A percentile compares a stretch with the other conserved stretches of the same genome.
Conservation (phyloP, 2,329 filamentous ascomycete species). For the Aspergillus neotritici region DNA sequence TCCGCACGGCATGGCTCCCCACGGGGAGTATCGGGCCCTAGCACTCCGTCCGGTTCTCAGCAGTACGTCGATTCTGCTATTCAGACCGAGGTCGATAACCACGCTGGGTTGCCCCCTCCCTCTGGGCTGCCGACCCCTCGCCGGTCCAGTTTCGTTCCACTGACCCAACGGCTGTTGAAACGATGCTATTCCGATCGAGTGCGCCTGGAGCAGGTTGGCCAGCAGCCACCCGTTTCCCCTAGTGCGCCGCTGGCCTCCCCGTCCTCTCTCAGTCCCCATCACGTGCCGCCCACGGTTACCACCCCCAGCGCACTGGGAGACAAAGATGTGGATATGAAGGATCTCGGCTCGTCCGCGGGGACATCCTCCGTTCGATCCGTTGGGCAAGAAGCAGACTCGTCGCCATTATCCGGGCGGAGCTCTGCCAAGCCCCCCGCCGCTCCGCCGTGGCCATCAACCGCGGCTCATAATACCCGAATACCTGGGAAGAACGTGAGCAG, state of each 20-base stretch:
- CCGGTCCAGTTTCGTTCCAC: constrained; percentile 33
- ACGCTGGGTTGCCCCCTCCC: constrained; percentile 20
- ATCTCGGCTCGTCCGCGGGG: constrained; percentile 28
- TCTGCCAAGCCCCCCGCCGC: constrained; percentile 17
- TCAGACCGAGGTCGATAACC: constrained; percentile 41
- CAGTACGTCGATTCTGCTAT: constrained; percentile 39
- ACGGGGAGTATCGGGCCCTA: constrained; percentile 27
- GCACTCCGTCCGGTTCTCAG: constrained; percentile 23
- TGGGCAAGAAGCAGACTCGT: constrained; percentile 9
- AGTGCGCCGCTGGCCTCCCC: constrained; percentile 12
- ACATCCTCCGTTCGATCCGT: constrained; percentile 13
- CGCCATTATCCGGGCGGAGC: constrained; percentile 13
- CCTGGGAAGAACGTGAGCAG: constrained; percentile 16
- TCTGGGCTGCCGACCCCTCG: constrained; percentile 14
- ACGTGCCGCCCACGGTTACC: constrained; percentile 6
- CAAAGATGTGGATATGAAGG: constrained; percentile 45
- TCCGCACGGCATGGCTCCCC: constrained; percentile 23
- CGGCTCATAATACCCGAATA: constrained; percentile 33
- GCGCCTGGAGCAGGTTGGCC: constrained; percentile 27
- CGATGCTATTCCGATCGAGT: constrained; percentile 39
- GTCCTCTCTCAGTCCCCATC: constrained; percentile 11
- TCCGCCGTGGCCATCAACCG: constrained; percentile 35
- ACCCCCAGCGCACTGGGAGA: constrained; percentile 9
- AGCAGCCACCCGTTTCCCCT: constrained; percentile 15
- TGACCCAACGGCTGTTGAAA: constrained; percentile 39